Evolutionary conservation across 768 basidiomycete species (phyloP).

Genomic region (Lactarius sp.): DNA sequence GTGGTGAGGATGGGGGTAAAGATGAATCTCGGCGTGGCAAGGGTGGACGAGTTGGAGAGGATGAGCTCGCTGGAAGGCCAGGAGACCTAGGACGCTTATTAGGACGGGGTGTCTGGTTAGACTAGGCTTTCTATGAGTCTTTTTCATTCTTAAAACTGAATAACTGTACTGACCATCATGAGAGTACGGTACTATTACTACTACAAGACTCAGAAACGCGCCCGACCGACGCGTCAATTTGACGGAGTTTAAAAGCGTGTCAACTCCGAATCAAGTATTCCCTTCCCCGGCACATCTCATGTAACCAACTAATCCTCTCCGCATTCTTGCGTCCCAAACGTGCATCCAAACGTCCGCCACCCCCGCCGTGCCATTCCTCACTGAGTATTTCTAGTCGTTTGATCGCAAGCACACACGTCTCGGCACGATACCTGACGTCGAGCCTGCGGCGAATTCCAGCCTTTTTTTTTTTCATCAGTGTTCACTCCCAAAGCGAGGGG

Average conservation of each 20-base stretch:
- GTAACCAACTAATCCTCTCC: constrained; percentile 49
- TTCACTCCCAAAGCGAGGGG: constrained; percentile 5
- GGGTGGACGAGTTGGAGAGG: constrained; percentile 43
- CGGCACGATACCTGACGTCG: constrained; percentile 44
- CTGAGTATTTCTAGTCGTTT: constrained; percentile 40
- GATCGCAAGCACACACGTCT: constrained; percentile 47
- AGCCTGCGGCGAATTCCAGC: constrained; percentile 41
- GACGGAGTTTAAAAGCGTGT: constrained; percentile 26
- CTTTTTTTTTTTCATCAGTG: constrained; percentile 30
- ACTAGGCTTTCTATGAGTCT: constrained; percentile 4
- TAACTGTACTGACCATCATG: not conserved
- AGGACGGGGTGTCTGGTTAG: constrained; percentile 25
- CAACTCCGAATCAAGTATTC: constrained; percentile 24
- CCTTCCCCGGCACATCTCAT: constrained; percentile 44
- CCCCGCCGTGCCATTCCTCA: constrained; percentile 21
- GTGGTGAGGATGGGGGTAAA: constrained; percentile 78
- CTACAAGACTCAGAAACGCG: not conserved
- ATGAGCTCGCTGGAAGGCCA: constrained; percentile 29
- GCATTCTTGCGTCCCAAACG: constrained; percentile 35
- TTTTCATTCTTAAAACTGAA: too few species aligned
- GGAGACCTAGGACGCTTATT: constrained; percentile 27
- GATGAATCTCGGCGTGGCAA: constrained; percentile 46
- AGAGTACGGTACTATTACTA: not conserved
- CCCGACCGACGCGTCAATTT: constrained; percentile 21
- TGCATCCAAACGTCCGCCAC: constrained; percentile 1